Conservation (phyloP, 768 basidiomycete genomes). For the Phanerochaete carnosa region DNA sequence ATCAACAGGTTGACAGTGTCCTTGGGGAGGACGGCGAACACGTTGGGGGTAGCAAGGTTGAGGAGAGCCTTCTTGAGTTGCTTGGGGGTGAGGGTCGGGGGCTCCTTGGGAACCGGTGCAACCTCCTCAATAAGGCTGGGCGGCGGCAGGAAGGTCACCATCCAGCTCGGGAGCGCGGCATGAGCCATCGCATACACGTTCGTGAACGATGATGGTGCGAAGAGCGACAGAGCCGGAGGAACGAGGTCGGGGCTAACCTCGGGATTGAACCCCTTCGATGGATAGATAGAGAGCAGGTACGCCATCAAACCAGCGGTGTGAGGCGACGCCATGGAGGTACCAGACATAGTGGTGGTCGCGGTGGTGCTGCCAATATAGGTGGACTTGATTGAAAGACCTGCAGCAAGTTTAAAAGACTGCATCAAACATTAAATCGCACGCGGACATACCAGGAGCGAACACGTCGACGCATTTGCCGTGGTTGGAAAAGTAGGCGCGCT, state of each 20-base stretch:
- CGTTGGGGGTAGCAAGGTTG: conserved; percentile 47
- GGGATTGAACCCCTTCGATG: conserved; percentile 60
- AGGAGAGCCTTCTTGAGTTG: conserved; percentile 77
- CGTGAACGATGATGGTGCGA: conserved; percentile 34
- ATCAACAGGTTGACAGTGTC: conserved; percentile 67
- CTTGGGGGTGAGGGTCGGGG: conserved; percentile 48
- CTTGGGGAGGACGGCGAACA: conserved; percentile 42
- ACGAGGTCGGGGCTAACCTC: conserved; percentile 34
- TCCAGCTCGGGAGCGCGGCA: conserved; percentile 55
- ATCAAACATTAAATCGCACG: background rate
- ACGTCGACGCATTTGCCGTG: conserved; percentile 87
- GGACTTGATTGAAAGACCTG: conserved; percentile 82
- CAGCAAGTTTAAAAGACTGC: background rate
- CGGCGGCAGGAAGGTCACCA: conserved; percentile 52
- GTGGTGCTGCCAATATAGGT: conserved; percentile 68
- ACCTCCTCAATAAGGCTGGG: conserved; percentile 40
- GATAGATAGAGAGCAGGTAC: conserved; percentile 89
- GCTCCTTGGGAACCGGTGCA: conserved; percentile 40
- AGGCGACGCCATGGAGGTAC: conserved; percentile 94
- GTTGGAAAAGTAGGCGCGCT: conserved; percentile 93
- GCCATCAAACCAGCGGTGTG: conserved; percentile 88
- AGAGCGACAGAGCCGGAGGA: conserved; percentile 33
- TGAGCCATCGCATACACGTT: conserved; percentile 54
- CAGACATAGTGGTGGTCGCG: conserved; percentile 77
- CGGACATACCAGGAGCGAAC: conserved; percentile 71